A percentile compares a stretch with the other conserved stretches of the same genome.
Conservation (phyloP, 495 filamentous ascomycete genomes). For the Cercophora sp. region DNA sequence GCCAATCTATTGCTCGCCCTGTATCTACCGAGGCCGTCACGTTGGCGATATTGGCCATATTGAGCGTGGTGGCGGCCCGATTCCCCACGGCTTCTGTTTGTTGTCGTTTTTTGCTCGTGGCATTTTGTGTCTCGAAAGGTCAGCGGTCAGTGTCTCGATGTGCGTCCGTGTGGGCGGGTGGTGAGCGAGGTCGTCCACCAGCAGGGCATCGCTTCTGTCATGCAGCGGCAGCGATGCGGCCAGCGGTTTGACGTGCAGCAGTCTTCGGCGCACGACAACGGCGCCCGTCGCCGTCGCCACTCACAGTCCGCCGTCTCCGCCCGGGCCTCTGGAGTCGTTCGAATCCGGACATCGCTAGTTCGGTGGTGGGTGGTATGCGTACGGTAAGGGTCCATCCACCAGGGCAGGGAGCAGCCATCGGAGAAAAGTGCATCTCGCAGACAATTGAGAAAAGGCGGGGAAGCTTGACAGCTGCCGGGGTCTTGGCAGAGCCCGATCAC, state of each 20-base stretch:
- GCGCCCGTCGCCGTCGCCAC: background rate
- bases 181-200: background rate
- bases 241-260: background rate
- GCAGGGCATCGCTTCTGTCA: background rate
- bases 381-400: background rate
- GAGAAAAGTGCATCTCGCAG: too few relatives aligned
- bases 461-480: too few relatives aligned
- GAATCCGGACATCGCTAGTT: background rate
- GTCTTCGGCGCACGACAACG: background rate
- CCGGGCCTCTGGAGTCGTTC: background rate
- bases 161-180: background rate
- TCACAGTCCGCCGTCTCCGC: background rate
- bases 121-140: background rate
- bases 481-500: too few relatives aligned
- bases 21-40: background rate
- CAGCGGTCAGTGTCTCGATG: background rate
- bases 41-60: too few relatives aligned
- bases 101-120: background rate
- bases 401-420: background rate
- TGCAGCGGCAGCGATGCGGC: background rate
- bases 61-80: background rate
- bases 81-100: background rate
- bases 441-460: background rate
- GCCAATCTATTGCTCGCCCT: background rate
- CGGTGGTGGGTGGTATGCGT: background rate